Conservation (phyloP, 805 yeast genomes). For the Wickerhamiella kurtzmanii region DNA sequence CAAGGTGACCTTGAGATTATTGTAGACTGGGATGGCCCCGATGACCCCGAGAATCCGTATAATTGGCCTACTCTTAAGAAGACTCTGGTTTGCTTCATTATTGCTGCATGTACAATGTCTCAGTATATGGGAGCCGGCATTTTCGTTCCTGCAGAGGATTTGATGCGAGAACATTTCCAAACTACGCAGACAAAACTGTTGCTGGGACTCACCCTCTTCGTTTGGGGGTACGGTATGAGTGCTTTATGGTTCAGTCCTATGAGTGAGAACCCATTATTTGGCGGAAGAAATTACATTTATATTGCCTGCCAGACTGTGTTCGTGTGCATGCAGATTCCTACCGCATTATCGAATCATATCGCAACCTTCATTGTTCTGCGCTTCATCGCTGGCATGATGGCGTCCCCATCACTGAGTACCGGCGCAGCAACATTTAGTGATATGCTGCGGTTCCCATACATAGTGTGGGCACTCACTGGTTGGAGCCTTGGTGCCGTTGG, state of each 20-base stretch:
- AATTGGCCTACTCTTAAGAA: slow-evolving; percentile 41
- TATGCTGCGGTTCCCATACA: slow-evolving; percentile 30
- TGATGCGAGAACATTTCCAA: slow-evolving; percentile 30
- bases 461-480: slow-evolving; percentile 35
- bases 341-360: slow-evolving; percentile 38
- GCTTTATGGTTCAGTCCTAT: slow-evolving; percentile 44
- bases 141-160: slow-evolving; percentile 40
- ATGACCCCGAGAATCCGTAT: slow-evolving; percentile 31
- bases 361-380: slow-evolving; percentile 39
- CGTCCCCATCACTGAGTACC: slow-evolving; percentile 43
- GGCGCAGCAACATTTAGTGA: slow-evolving; percentile 49
- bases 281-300: slow-evolving; percentile 39
- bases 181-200: slow-evolving; percentile 33
- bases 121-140: slow-evolving; percentile 49
- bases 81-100: slow-evolving; percentile 27
- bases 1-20: slow-evolving; percentile 7
- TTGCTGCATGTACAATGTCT: slow-evolving; percentile 34
- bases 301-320: slow-evolving; percentile 35
- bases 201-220: slow-evolving; percentile 41
- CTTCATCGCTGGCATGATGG: slow-evolving; percentile 40
- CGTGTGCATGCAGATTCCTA: slow-evolving; percentile 41
- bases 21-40: slow-evolving; percentile 24
- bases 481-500: slow-evolving; percentile 44
- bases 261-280: slow-evolving; percentile 34
- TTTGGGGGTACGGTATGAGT: slow-evolving; percentile 48